phyloP scores from a whole-genome alignment of 371 early-diverging fungal genomes.

The Fennellomyces sp. region DNA sequence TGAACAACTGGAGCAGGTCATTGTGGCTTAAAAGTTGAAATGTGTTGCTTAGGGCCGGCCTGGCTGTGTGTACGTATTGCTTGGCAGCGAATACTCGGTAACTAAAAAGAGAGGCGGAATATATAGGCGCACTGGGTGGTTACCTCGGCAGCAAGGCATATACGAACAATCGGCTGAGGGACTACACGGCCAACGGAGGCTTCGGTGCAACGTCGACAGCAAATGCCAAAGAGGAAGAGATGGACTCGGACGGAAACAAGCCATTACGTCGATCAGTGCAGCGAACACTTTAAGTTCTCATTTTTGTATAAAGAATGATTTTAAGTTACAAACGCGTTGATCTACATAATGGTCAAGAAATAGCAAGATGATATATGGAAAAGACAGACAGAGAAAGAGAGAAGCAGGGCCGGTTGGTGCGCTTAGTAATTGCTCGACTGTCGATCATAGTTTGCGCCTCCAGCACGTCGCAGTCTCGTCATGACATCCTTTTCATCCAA shows the following conservation, averaged over 20 bases:
- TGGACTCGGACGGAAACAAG: background rate
- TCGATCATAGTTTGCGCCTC: constrained; percentile 75
- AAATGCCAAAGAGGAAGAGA: background rate
- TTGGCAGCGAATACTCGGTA: background rate
- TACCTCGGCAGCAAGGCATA: constrained; percentile 24
- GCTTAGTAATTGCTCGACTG: constrained; percentile 53
- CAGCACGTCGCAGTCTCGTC: constrained; percentile 63
- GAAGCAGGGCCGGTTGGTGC: too few relatives aligned
- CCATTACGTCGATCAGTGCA: constrained; percentile 24
- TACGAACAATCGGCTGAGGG: constrained; percentile 17
- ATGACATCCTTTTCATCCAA: constrained; percentile 56
- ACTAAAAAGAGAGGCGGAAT: background rate
- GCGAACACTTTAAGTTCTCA: constrained; percentile 8
- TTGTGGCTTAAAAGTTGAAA: background rate
- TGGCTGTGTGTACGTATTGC: constrained; percentile 18
- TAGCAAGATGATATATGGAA: background rate
- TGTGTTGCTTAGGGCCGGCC: constrained; percentile 8
- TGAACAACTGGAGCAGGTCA: background rate
- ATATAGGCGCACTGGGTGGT: constrained; percentile 24
- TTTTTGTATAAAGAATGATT: background rate
- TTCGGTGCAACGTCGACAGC: constrained; percentile 3
- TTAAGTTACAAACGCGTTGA: background rate
- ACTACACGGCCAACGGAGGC: constrained; percentile 15
- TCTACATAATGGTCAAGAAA: background rate
- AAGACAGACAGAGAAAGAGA: background rate